Conservation (phyloP, 768 basidiomycete species). For the Trametes villosa region DNA sequence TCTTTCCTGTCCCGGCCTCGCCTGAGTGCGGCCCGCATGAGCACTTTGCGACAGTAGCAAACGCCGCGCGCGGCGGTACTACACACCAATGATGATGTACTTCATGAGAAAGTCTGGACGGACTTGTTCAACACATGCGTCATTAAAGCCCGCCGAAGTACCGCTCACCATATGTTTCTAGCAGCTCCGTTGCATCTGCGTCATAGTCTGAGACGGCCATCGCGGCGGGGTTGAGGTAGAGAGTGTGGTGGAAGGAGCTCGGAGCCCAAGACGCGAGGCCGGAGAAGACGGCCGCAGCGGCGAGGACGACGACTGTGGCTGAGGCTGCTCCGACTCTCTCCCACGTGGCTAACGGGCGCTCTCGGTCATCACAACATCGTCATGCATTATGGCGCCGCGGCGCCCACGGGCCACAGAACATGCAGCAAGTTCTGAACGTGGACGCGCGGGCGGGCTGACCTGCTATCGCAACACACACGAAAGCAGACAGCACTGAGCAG, state of each 20-base stretch:
- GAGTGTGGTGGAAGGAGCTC: constrained; percentile 1
- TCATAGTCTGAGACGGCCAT: constrained; percentile 55
- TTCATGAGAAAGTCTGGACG: constrained; percentile 91
- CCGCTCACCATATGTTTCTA: constrained; percentile 90
- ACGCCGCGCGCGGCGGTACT: constrained; percentile 1
- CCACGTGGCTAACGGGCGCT: constrained; percentile 16
- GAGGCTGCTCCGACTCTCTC: constrained; percentile 8
- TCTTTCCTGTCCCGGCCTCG: constrained; percentile 97
- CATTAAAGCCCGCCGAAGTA: constrained; percentile 4
- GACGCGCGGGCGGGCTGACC: too few species aligned
- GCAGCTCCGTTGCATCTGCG: constrained; percentile 85
- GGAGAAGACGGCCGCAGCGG: constrained; percentile 19
- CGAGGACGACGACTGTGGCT: constrained; percentile 25
- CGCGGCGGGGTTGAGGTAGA: background rate
- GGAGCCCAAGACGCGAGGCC: constrained; percentile 8
- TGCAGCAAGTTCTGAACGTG: too few species aligned
- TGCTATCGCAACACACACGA: background rate
- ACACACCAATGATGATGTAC: constrained; percentile 91
- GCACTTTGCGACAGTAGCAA: background rate
- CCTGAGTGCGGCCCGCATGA: constrained; percentile 50
- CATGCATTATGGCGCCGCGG: background rate
- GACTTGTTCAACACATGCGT: constrained; percentile 3
- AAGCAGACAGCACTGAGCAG: background rate
- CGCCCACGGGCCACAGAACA: too few species aligned
- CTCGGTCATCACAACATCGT: background rate